A percentile compares a stretch with the other conserved stretches of the same genome.
phyloP scores from a whole-genome alignment of 495 filamentous ascomycete species.

The Lophium mytilinum region DNA sequence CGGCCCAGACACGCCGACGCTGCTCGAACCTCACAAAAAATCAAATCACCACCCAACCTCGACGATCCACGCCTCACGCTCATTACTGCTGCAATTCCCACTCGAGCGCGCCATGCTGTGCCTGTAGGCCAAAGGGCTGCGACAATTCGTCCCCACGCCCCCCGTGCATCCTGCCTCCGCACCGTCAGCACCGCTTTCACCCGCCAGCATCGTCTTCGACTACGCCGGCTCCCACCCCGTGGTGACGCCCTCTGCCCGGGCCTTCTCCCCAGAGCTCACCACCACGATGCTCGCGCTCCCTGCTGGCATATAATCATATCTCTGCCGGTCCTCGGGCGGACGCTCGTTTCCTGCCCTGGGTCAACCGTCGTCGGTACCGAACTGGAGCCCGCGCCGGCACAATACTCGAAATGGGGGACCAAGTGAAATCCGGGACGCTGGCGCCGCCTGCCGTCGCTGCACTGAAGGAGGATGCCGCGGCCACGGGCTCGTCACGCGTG shows the following conservation, averaged over 20 bases:
- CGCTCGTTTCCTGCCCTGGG: background rate
- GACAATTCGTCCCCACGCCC: slow-evolving; percentile 12
- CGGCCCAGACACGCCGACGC: background rate
- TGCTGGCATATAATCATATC: slow-evolving; percentile 11
- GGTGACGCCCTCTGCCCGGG: background rate
- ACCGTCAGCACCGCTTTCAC: slow-evolving; percentile 9
- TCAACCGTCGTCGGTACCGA: background rate
- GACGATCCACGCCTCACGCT: slow-evolving; percentile 8
- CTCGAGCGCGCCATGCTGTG: slow-evolving; percentile 12
- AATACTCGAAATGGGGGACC: slow-evolving; percentile 19
- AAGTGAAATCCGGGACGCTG: slow-evolving; percentile 16
- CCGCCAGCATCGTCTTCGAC: background rate
- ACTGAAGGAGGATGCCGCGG: slow-evolving; percentile 46
- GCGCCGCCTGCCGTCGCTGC: slow-evolving; percentile 40
- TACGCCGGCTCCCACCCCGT: background rate
- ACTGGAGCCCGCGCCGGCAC: slow-evolving; percentile 3
- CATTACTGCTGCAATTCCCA: slow-evolving; percentile 19
- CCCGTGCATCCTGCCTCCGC: background rate
- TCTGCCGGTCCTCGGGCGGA: slow-evolving; percentile 12
- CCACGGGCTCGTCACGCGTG: slow-evolving; percentile 35
- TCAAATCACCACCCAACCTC: background rate
- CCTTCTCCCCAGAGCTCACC: background rate
- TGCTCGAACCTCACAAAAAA: background rate
- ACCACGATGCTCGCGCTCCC: slow-evolving; percentile 19
- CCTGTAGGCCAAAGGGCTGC: slow-evolving; percentile 8